Percentiles rank a stretch among this genome's conserved stretches.
Conservation (phyloP, 805 yeast genomes). For the Danielozyma ontarioensis region DNA sequence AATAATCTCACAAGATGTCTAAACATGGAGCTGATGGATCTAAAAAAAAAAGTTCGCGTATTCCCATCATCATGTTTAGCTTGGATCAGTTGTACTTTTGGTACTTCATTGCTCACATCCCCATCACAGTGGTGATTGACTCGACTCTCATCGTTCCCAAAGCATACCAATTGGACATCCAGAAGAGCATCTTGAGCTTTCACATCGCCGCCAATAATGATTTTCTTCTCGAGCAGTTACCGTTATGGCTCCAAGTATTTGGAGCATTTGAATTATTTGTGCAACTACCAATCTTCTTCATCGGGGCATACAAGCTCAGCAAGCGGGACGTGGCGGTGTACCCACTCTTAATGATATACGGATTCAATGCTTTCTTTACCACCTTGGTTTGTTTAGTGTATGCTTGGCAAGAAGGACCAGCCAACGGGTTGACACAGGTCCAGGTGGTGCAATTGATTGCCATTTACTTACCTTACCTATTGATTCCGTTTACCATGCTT, state of each 20-base stretch:
- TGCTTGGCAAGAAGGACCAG: constrained; percentile 31
- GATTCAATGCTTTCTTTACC: constrained; percentile 77
- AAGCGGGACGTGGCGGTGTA: constrained; percentile 10
- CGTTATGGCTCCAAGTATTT: constrained; percentile 70
- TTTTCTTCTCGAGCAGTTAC: constrained; percentile 53
- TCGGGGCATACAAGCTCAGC: constrained; percentile 28
- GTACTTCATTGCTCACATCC: constrained; percentile 62
- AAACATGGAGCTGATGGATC: too few relatives aligned
- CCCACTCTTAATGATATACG: constrained; percentile 55
- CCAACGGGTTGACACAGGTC: constrained; percentile 27
- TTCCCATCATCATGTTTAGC: background rate
- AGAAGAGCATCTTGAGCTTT: constrained; percentile 45
- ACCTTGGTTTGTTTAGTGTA: constrained; percentile 68
- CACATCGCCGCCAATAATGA: constrained; percentile 70
- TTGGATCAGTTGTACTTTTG: constrained; percentile 42
- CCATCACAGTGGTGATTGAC: constrained; percentile 73
- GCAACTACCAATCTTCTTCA: constrained; percentile 75
- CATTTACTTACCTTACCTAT: constrained; percentile 66
- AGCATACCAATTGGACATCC: constrained; percentile 41
- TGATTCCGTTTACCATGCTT: constrained; percentile 57
- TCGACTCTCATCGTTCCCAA: constrained; percentile 64
- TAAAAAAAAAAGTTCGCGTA: too few relatives aligned
- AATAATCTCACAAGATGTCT: background rate
- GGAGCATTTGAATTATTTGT: constrained; percentile 67
- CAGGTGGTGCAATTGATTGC: constrained; percentile 42